A percentile compares a stretch with the other conserved stretches of the same genome.
Conservation (phyloP, 129 eudicot species). For the Flaveria robusta region DNA sequence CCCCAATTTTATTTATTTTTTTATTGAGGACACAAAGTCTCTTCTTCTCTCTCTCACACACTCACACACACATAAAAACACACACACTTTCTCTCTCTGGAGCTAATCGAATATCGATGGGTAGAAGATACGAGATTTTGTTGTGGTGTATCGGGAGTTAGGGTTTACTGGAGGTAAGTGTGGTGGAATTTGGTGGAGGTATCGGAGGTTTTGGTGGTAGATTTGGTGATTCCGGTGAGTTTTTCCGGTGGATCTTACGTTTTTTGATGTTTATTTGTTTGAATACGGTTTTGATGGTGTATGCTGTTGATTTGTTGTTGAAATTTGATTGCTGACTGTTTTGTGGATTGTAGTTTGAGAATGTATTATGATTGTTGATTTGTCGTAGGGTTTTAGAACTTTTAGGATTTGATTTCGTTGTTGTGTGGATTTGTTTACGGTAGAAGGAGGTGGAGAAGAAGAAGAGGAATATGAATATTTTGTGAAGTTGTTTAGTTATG, state of each 20-base stretch:
- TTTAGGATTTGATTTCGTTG: slow-evolving; percentile 1
- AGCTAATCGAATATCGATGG: slow-evolving; percentile 28
- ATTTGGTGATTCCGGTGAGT: slow-evolving; percentile 42
- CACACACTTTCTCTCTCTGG: slow-evolving; percentile 32
- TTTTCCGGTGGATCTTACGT: slow-evolving; percentile 36
- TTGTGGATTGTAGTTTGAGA: not conserved
- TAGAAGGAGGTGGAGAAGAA: not conserved
- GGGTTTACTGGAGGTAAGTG: slow-evolving; percentile 40
- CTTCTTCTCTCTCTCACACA: slow-evolving; percentile 29
- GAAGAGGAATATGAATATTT: not conserved
- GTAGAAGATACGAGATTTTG: slow-evolving; percentile 44
- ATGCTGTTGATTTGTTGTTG: slow-evolving; percentile 27
- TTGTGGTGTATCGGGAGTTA: slow-evolving; percentile 24
- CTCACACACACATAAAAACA: slow-evolving; percentile 21
- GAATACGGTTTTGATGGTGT: slow-evolving; percentile 9
- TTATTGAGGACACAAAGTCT: slow-evolving; percentile 15
- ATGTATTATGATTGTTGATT: not conserved
- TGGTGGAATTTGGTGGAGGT: slow-evolving; percentile 1
- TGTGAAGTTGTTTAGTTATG: not conserved
- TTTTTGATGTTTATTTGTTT: slow-evolving; percentile 11
- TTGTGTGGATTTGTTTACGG: no score
- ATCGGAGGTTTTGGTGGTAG: not conserved
- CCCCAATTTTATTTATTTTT: slow-evolving; percentile 6
- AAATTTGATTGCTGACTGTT: not conserved
- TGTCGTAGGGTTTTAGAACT: not conserved